These are phyloP conservation scores for Annona cherimola DNA, from an alignment of 164 flowering plant species.

Conservation along the genomic window DNA sequence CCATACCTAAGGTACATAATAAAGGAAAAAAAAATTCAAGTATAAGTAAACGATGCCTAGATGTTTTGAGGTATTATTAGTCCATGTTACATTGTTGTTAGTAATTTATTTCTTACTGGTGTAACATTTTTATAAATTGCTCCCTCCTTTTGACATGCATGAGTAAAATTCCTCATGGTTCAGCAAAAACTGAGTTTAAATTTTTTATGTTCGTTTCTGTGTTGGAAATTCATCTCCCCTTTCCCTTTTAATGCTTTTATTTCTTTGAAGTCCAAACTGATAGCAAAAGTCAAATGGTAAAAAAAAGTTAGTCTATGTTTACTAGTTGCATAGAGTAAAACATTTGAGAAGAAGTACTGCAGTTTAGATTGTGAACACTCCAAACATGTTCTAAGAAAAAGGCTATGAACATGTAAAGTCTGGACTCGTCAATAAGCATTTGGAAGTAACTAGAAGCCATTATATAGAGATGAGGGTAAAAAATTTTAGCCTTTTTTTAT, in stretches of 20 bases:
- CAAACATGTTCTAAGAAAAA: conserved; percentile 18
- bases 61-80: conserved; percentile 64
- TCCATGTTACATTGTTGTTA: no score
- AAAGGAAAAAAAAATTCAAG: conserved; percentile 91
- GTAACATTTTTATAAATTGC: no score
- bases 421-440: conserved; percentile 14
- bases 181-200: not conserved
- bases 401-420: conserved; percentile 18
- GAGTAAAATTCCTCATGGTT: not conserved
- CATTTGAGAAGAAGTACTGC: conserved; percentile 38
- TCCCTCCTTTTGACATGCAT: no score
- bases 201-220: no score
- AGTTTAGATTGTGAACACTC: conserved; percentile 10
- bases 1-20: conserved; percentile 58
- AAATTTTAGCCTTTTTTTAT: not conserved
- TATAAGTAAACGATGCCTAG: conserved; percentile 89
- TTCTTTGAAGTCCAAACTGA: conserved; percentile 45
- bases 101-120: conserved; percentile 1
- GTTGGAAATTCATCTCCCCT: no score
- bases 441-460: conserved; percentile 12
- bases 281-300: conserved; percentile 24
- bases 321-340: conserved; percentile 21
- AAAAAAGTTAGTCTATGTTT: conserved; percentile 41
- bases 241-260: not conserved
- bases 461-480: conserved; percentile 28